Base-by-base conservation (phyloP, 2,329 filamentous ascomycete genomes). In the Lecanosticta acicola region DNA sequence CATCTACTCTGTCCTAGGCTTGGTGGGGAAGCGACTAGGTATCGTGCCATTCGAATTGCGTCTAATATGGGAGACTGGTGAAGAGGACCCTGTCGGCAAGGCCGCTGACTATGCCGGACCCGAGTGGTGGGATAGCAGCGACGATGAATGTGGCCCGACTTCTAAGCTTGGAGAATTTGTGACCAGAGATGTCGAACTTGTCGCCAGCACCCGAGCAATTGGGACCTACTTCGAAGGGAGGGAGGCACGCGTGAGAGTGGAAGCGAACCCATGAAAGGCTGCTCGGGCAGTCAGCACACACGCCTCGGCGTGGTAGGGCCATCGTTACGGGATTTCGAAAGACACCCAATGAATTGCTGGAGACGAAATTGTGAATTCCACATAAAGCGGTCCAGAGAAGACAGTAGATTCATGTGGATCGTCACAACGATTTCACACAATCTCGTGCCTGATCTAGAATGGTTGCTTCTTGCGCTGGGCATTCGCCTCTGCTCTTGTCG, bases 1-100 rank as follows among this genome's bases (percentile, higher is more conserved):
- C 56, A 80, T 90, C 4, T 97, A 96, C 59, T 77, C 81, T 2
- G 78, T 95, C 13, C 85, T 93, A 61, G 85, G 87, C 0, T 73
- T 94, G 7, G 83, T 87, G 0, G 84, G 83, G 0, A 82, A 78
- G 54, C 64, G 84, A n/a, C 87, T 94, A 59, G 72, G 68, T 1
- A 56, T 85, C 9, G 68, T 74, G 38, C 85, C 88, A 0, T 72
- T 87, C 51, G 68, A 69, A 34, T 69, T 91, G 49, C 76, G 74
- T 33, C 66, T 97, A 39, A 70, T 93, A 0, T 94, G 87, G 85
- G 88, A 95, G 69, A 95, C 89, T 7, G 87, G 87, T 16, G 90
- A 96, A 66, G 87, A 85, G 80, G 88, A 95, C 65, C 87, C 87
- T 0, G 81, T 88, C 0, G 54, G 58, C 77, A 77, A 7, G 75